Evolutionary conservation across 192 early-diverging fungal genomes (phyloP).

Genomic region (Rhizoclosmatium globosum): DNA sequence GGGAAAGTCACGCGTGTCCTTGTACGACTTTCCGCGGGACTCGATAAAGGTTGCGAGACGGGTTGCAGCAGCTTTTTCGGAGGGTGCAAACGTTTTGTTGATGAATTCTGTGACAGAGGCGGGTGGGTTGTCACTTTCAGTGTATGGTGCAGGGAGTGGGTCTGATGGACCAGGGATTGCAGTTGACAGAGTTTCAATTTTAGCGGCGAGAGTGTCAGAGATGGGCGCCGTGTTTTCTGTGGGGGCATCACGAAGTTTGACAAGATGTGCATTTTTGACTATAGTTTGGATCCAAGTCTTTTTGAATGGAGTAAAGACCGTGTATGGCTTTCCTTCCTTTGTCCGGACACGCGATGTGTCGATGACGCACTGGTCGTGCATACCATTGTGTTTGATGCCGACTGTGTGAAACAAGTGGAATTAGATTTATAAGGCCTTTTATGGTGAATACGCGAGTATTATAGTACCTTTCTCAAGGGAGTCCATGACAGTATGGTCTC

Average conservation of each 20-base stretch:
- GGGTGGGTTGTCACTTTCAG: neutral
- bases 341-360: slow-evolving; percentile 57
- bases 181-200: slow-evolving; percentile 1
- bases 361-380: slow-evolving; percentile 69
- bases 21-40: slow-evolving; percentile 46
- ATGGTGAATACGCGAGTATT: too few relatives aligned
- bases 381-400: neutral
- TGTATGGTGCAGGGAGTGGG: neutral
- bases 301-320: slow-evolving; percentile 62
- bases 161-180: neutral
- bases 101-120: neutral
- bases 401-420: neutral
- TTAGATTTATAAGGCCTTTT: too few relatives aligned
- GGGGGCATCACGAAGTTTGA: neutral
- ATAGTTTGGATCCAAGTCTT: slow-evolving; percentile 37
- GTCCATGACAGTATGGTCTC: slow-evolving; percentile 47
- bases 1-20: slow-evolving; percentile 53
- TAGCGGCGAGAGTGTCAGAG: neutral
- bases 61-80: slow-evolving; percentile 59
- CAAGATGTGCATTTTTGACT: slow-evolving; percentile 2
- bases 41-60: slow-evolving; percentile 50
- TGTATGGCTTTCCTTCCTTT: slow-evolving; percentile 55
- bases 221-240: neutral
- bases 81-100: slow-evolving; percentile 53
- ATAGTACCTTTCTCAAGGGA: slow-evolving; percentile 15